A percentile compares a stretch with the other conserved stretches of the same genome.
These are phyloP conservation scores for Aphanomyces euteiches DNA, from an alignment of 352 stramenopile species.

Conservation along the genomic window DNA sequence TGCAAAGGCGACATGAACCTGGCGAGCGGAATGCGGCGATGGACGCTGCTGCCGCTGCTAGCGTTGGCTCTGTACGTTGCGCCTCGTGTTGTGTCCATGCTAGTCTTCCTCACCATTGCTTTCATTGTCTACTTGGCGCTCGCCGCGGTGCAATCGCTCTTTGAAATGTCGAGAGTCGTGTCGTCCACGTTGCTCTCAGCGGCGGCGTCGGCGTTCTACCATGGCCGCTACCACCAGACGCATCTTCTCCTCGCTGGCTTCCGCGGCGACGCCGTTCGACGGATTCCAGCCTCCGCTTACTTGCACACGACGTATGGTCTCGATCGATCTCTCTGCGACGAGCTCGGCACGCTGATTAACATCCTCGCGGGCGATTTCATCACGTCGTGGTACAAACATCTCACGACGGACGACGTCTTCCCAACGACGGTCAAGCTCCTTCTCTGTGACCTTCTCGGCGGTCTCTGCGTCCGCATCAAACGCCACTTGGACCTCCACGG, in stretches of 20 bases:
- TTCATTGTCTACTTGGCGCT: not conserved
- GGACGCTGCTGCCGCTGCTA: not conserved
- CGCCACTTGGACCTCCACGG: conserved; percentile 5
- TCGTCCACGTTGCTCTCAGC: not conserved
- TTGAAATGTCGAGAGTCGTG: not conserved
- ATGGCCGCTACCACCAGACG: not conserved
- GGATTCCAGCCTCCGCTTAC: conserved; percentile 12
- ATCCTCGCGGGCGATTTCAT: conserved; percentile 23
- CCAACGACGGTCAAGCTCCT: conserved; percentile 8
- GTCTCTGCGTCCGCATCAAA: not conserved
- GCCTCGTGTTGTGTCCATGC: not conserved
- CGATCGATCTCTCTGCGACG: conserved; percentile 9
- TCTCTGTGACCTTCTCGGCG: conserved; percentile 22
- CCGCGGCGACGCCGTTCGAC: conserved; percentile 11
- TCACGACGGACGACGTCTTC: conserved; percentile 21
- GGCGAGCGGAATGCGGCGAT: not conserved
- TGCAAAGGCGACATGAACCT: too few species aligned
- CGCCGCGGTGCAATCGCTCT: not conserved
- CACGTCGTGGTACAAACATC: conserved; percentile 21
- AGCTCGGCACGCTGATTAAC: conserved; percentile 26
- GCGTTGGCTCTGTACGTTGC: not conserved
- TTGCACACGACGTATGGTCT: conserved; percentile 22
- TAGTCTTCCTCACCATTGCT: not conserved
- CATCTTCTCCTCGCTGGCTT: conserved; percentile 8
- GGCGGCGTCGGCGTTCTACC: conserved; percentile 2